Percentiles rank a stretch among this genome's conserved stretches.
These are phyloP conservation scores for Euphrasia arctica DNA, from an alignment of 305 asterid species.

Conservation along the genomic window DNA sequence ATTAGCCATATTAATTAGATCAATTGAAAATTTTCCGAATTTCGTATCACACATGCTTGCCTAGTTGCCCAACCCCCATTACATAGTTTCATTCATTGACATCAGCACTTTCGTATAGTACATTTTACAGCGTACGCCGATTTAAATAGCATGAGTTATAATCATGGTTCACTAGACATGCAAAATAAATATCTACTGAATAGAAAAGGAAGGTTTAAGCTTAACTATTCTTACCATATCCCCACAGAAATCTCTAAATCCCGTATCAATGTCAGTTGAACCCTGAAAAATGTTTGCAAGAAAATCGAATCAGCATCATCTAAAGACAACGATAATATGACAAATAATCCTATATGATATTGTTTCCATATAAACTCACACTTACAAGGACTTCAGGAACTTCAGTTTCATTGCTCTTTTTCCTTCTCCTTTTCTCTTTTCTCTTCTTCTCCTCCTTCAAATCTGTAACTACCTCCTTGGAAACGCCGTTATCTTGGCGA, in stretches of 20 bases:
- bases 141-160: conserved; percentile 1
- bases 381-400: conserved; percentile 40
- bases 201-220: background rate
- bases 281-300: conserved; percentile 29
- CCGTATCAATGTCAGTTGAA: conserved; percentile 40
- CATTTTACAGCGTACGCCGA: conserved; percentile 1
- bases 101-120: background rate
- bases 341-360: background rate
- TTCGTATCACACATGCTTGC: too few species aligned
- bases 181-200: conserved; percentile 9
- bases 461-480: too few species aligned
- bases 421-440: background rate
- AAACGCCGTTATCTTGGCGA: too few species aligned
- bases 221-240: conserved; percentile 33
- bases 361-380: background rate
- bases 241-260: conserved; percentile 53
- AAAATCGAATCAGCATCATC: background rate
- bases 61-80: too few species aligned
- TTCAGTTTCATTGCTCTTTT: conserved; percentile 25
- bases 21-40: background rate
- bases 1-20: background rate
- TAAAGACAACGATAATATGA: background rate
- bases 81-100: background rate
- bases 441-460: background rate
- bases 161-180: background rate